Percentiles rank a stretch among this genome's conserved stretches.
These are phyloP conservation scores for Colletotrichum orbiculare DNA, from an alignment of 2,329 filamentous ascomycete genomes.

Conservation along the genomic window DNA sequence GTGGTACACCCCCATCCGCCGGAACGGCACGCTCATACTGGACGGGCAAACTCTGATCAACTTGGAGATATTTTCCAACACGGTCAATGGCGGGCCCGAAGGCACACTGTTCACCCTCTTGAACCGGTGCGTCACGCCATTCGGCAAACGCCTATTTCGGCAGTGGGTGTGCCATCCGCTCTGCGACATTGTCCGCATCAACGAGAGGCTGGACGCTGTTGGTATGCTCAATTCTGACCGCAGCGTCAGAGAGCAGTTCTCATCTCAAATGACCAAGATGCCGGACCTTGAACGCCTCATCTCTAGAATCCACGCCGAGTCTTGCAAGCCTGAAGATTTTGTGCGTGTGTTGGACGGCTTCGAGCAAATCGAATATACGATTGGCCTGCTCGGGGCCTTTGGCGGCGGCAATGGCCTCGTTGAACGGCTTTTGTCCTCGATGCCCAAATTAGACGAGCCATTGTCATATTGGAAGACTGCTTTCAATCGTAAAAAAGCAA, in stretches of 20 bases:
- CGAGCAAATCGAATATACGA: slow-evolving; percentile 96
- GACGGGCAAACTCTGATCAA: slow-evolving; percentile 98
- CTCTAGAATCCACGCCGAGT: slow-evolving; percentile 91
- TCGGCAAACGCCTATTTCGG: slow-evolving; percentile 94
- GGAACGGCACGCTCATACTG: slow-evolving; percentile 90
- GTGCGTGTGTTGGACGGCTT: slow-evolving; percentile 94
- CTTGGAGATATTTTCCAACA: slow-evolving; percentile 96
- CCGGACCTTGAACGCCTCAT: slow-evolving; percentile 95
- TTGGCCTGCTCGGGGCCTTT: slow-evolving; percentile 80
- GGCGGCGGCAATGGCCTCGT: slow-evolving; percentile 85
- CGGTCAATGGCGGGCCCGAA: slow-evolving; percentile 83
- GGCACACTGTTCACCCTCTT: slow-evolving; percentile 92
- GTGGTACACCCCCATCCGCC: slow-evolving; percentile 90
- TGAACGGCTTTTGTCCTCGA: slow-evolving; percentile 81
- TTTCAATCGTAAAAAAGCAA: slow-evolving; percentile 85
- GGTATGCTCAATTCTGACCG: slow-evolving; percentile 90
- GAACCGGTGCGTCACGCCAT: slow-evolving; percentile 95
- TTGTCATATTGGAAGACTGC: slow-evolving; percentile 90
- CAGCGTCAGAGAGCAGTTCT: slow-evolving; percentile 85
- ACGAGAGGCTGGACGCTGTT: slow-evolving; percentile 92
- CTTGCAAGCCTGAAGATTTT: slow-evolving; percentile 93
- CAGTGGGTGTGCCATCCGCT: slow-evolving; percentile 98
- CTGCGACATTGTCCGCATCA: slow-evolving; percentile 87
- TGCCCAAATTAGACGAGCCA: slow-evolving; percentile 83
- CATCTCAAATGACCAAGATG: slow-evolving; percentile 87